These are phyloP conservation scores for Beta corolliflora DNA, from an alignment of 179 eudicot genomes.

Conservation along the genomic window DNA sequence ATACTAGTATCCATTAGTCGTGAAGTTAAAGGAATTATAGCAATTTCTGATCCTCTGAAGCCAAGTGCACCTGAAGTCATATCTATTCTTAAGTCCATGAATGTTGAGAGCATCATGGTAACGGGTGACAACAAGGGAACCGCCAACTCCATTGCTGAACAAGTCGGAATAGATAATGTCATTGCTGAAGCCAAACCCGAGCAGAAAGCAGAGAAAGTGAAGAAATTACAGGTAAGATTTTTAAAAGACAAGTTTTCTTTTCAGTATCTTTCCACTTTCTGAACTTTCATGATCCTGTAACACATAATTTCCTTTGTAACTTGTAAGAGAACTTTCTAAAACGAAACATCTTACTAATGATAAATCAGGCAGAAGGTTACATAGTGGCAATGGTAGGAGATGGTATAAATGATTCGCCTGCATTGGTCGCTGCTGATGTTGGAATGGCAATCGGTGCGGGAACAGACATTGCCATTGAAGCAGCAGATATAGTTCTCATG, in stretches of 20 bases:
- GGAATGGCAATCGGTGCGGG: slow-evolving; percentile 99
- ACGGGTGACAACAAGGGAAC: slow-evolving; percentile 98
- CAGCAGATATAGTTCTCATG: slow-evolving; percentile 95
- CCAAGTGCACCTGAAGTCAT: slow-evolving; percentile 72
- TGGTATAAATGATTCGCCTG: slow-evolving; percentile 96
- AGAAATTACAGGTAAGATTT: slow-evolving; percentile 74
- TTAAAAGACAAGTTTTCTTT: background rate
- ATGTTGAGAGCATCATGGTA: slow-evolving; percentile 70
- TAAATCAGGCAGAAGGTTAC: slow-evolving; percentile 62
- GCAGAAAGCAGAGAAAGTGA: slow-evolving; percentile 72
- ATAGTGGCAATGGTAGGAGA: slow-evolving; percentile 97
- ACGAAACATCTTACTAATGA: background rate
- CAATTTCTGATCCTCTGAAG: slow-evolving; percentile 86
- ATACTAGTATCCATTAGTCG: slow-evolving; percentile 67
- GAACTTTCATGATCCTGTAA: background rate
- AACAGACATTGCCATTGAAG: slow-evolving; percentile 96
- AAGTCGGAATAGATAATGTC: slow-evolving; percentile 77
- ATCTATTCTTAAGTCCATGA: slow-evolving; percentile 82
- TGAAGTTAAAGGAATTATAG: slow-evolving; percentile 64
- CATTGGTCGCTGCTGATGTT: slow-evolving; percentile 93
- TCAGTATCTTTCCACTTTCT: background rate
- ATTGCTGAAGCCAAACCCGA: slow-evolving; percentile 94
- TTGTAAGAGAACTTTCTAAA: no score
- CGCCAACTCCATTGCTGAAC: slow-evolving; percentile 73
- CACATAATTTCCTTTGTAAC: no score